Evolutionary conservation across 768 basidiomycete species (phyloP).

Genomic region (Fomitopsis pulvina): DNA sequence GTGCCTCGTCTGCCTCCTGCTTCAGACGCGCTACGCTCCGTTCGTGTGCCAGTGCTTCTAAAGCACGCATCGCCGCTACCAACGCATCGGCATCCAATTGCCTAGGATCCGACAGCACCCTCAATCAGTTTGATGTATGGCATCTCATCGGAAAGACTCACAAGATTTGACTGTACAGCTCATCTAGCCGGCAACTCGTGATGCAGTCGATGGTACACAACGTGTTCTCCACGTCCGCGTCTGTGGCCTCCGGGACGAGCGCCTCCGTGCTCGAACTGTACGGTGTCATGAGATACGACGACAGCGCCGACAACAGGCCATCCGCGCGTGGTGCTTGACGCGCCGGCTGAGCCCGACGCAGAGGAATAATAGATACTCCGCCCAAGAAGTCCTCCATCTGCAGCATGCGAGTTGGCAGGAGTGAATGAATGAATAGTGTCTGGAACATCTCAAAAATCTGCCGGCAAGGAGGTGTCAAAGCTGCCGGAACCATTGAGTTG

Average conservation of each 20-base stretch:
- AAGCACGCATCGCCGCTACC: slow-evolving; percentile 75
- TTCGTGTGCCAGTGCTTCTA: slow-evolving; percentile 88
- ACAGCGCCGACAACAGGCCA: slow-evolving; percentile 89
- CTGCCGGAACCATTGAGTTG: slow-evolving; percentile 3
- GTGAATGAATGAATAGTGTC: slow-evolving; percentile 89
- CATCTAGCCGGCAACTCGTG: slow-evolving; percentile 87
- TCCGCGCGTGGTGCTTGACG: slow-evolving; percentile 62
- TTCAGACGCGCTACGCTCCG: slow-evolving; percentile 76
- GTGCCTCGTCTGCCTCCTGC: slow-evolving; percentile 57
- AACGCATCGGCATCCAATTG: slow-evolving; percentile 75
- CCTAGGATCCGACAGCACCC: slow-evolving; percentile 34
- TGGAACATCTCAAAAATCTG: slow-evolving; percentile 99
- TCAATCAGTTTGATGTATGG: not conserved
- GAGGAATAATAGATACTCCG: slow-evolving; percentile 88
- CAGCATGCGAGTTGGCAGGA: slow-evolving; percentile 84
- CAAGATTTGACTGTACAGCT: slow-evolving; percentile 92
- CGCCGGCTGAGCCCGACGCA: slow-evolving; percentile 66
- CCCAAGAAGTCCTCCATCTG: slow-evolving; percentile 99
- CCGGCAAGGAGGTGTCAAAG: not conserved
- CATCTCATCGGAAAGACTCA: slow-evolving; percentile 33
- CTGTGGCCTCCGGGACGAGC: slow-evolving; percentile 81
- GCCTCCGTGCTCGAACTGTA: slow-evolving; percentile 73
- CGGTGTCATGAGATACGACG: slow-evolving; percentile 95
- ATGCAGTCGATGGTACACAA: slow-evolving; percentile 95
- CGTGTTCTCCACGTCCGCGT: slow-evolving; percentile 89